These are phyloP conservation scores for Polyporus tsugae DNA, from an alignment of 1,284 basidiomycete genomes.

Conservation along the genomic window DNA sequence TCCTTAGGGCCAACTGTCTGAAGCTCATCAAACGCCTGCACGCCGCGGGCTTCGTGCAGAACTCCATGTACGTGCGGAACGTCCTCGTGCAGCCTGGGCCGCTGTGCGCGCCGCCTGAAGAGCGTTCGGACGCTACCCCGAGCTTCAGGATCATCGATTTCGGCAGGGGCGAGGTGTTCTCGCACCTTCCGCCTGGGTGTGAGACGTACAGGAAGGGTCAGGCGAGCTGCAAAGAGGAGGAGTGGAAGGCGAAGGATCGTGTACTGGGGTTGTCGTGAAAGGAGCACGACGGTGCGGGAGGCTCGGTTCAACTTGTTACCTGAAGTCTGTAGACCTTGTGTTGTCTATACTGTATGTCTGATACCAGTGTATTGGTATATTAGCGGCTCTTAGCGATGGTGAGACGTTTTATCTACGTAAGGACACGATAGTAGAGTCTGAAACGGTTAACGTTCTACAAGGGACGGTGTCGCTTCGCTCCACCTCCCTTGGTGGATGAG, in stretches of 20 bases:
- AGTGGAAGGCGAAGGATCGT: neutral
- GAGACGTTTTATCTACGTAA: too few relatives aligned
- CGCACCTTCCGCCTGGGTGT: neutral
- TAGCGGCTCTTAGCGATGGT: too few relatives aligned
- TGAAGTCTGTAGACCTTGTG: too few relatives aligned
- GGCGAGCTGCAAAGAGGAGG: neutral
- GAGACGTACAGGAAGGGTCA: too few relatives aligned
- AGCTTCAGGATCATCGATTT: conserved; percentile 63
- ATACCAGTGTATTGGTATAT: too few relatives aligned
- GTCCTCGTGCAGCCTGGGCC: conserved; percentile 55
- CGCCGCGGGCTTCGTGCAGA: conserved; percentile 49
- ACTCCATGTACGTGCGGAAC: conserved; percentile 53
- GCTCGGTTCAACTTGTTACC: too few relatives aligned
- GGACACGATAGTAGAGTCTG: too few relatives aligned
- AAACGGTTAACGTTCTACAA: too few relatives aligned
- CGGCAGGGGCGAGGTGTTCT: conserved; percentile 39
- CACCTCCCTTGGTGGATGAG: too few relatives aligned
- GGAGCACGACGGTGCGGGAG: neutral
- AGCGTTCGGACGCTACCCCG: conserved; percentile 34
- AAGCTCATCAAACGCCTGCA: conserved; percentile 52
- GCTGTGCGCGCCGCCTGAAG: conserved; percentile 41
- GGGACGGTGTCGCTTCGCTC: too few relatives aligned
- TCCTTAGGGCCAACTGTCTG: conserved; percentile 44
- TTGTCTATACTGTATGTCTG: too few relatives aligned
- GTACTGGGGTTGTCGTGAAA: neutral